Percentiles rank a stretch among this genome's conserved stretches.
Evolutionary conservation across 495 filamentous ascomycete genomes (phyloP).

Genomic region (Jackrogersella multiformis): DNA sequence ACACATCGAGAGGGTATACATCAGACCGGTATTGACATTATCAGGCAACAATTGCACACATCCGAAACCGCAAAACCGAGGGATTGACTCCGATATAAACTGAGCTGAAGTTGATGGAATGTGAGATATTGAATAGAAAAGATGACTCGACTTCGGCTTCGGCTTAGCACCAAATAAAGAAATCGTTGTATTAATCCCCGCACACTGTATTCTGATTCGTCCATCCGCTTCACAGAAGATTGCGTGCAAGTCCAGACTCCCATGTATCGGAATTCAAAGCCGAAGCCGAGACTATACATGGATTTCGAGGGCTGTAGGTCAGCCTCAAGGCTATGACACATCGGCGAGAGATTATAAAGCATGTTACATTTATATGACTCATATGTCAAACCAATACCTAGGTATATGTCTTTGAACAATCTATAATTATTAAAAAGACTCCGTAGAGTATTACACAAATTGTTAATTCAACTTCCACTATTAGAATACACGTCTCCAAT

Average conservation of each 20-base stretch:
- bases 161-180: constrained; percentile 16
- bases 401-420: neutral
- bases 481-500: neutral
- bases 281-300: constrained; percentile 13
- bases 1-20: constrained; percentile 5
- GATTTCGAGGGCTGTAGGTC: neutral
- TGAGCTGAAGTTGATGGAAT: neutral
- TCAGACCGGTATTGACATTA: neutral
- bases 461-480: neutral
- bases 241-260: neutral
- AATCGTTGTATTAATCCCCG: neutral
- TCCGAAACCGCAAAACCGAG: constrained; percentile 12
- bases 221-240: neutral
- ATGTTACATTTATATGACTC: neutral
- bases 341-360: neutral
- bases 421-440: neutral
- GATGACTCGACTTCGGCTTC: constrained; percentile 38
- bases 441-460: neutral
- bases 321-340: neutral
- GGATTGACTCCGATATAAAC: constrained; percentile 1
- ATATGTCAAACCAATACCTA: neutral
- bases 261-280: neutral
- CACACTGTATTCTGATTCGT: constrained; percentile 15
- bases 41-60: neutral
- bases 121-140: neutral